A percentile compares a stretch with the other conserved stretches of the same genome.
Conservation (phyloP, 192 early-diverging fungal genomes). For the Polychytrium aggregatum region DNA sequence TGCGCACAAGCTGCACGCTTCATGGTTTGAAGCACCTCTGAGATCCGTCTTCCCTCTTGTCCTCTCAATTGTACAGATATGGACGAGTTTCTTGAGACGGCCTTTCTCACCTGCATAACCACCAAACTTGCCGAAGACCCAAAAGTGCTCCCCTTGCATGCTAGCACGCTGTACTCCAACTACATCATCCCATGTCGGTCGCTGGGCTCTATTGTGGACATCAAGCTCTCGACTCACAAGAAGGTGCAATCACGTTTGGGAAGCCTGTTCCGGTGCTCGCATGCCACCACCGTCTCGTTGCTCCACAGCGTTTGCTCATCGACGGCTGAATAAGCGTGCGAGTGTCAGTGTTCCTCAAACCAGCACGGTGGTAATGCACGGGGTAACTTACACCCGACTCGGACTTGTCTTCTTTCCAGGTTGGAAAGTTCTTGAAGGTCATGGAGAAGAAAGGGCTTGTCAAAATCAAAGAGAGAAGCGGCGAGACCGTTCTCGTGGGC, state of each 20-base stretch:
- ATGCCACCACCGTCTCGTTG: too few species aligned
- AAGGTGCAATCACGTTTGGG: slow-evolving; percentile 30
- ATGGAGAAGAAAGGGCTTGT: slow-evolving; percentile 76
- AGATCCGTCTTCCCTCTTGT: background rate
- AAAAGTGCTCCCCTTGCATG: slow-evolving; percentile 58
- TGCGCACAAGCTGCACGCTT: background rate
- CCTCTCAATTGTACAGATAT: slow-evolving; percentile 40
- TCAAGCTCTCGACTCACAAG: slow-evolving; percentile 78
- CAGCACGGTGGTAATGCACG: too few species aligned
- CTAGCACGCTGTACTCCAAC: slow-evolving; percentile 62
- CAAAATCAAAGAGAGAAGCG: slow-evolving; percentile 68
- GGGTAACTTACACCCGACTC: too few species aligned
- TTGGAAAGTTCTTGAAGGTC: slow-evolving; percentile 75
- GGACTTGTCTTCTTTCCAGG: background rate
- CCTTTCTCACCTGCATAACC: slow-evolving; percentile 60
- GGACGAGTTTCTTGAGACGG: slow-evolving; percentile 57
- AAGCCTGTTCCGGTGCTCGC: background rate
- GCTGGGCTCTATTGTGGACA: slow-evolving; percentile 49
- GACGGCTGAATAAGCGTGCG: too few species aligned
- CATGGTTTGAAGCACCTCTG: background rate
- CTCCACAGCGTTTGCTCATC: too few species aligned
- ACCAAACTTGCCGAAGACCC: slow-evolving; percentile 49
- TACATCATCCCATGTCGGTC: slow-evolving; percentile 65
- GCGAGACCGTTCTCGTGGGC: slow-evolving; percentile 45
- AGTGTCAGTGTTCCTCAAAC: too few species aligned